These are phyloP conservation scores for Yarrowia sp. DNA, from an alignment of 805 yeast species.

Conservation along the genomic window DNA sequence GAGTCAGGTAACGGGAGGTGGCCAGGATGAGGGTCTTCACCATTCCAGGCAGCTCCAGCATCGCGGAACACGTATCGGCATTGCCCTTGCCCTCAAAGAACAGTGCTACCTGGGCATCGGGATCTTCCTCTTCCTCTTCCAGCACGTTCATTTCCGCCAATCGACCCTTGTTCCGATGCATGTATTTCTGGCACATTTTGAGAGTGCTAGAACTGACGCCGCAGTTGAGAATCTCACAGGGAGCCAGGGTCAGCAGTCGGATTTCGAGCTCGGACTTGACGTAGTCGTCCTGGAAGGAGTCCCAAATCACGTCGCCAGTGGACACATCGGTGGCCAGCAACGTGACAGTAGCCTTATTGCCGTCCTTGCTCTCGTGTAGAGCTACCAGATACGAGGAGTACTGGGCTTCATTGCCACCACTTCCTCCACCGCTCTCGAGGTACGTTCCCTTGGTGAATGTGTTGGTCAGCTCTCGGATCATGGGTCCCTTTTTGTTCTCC, in stretches of 20 bases:
- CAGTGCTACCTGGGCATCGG: conserved; percentile 6
- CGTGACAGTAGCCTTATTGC: conserved; percentile 37
- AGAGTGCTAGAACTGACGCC: conserved; percentile 52
- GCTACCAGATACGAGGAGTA: conserved; percentile 46
- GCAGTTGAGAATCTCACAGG: conserved; percentile 71
- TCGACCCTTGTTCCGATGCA: conserved; percentile 22
- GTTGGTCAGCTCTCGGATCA: conserved; percentile 70
- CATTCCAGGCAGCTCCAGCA: conserved; percentile 42
- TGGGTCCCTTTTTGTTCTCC: conserved; percentile 62
- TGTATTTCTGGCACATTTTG: conserved; percentile 41
- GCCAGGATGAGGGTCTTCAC: conserved; percentile 55
- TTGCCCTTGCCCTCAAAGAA: conserved; percentile 6
- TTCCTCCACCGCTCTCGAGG: conserved; percentile 64
- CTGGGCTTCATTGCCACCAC: conserved; percentile 41
- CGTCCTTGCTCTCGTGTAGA: conserved; percentile 38
- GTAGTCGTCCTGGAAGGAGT: conserved; percentile 67
- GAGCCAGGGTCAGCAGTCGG: conserved; percentile 73
- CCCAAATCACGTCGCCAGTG: conserved; percentile 79
- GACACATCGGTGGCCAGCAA: conserved; percentile 71
- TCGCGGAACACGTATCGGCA: conserved; percentile 21
- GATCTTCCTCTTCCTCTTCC: conserved; percentile 21
- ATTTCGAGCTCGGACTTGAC: conserved; percentile 73
- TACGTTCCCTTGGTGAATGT: conserved; percentile 86
- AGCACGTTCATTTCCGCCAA: conserved; percentile 21
- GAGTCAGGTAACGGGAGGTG: conserved; percentile 62